These are phyloP conservation scores for Zopfia rhizophila DNA, from an alignment of 2,329 filamentous ascomycete genomes.

Conservation along the genomic window DNA sequence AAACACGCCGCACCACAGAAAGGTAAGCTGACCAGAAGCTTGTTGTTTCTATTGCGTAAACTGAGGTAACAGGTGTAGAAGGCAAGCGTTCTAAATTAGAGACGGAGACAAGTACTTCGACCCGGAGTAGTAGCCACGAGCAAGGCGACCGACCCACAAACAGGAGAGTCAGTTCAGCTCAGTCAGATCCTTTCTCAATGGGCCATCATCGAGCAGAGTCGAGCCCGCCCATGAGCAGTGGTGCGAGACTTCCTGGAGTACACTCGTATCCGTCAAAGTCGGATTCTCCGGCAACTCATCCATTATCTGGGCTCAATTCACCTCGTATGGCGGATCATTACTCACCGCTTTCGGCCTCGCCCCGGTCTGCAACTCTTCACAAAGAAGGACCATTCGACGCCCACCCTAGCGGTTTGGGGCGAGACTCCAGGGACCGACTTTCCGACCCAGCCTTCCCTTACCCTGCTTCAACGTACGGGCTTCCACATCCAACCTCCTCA, in stretches of 20 bases:
- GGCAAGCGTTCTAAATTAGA: slow-evolving; percentile 58
- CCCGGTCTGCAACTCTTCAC: slow-evolving; percentile 37
- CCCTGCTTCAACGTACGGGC: slow-evolving; percentile 28
- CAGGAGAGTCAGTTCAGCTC: slow-evolving; percentile 41
- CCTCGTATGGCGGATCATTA: slow-evolving; percentile 46
- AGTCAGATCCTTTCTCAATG: slow-evolving; percentile 28
- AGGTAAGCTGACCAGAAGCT: slow-evolving; percentile 37
- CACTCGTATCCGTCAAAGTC: slow-evolving; percentile 42
- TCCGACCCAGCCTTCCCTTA: slow-evolving; percentile 32
- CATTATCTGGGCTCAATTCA: slow-evolving; percentile 46
- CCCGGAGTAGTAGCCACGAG: slow-evolving; percentile 44
- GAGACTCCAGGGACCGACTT: slow-evolving; percentile 31
- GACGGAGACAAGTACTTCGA: slow-evolving; percentile 47
- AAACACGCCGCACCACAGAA: slow-evolving; percentile 64
- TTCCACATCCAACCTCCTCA: slow-evolving; percentile 26
- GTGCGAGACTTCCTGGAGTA: slow-evolving; percentile 36
- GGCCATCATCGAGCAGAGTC: slow-evolving; percentile 35
- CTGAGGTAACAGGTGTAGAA: slow-evolving; percentile 43
- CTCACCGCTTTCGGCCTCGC: slow-evolving; percentile 47
- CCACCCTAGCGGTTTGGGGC: slow-evolving; percentile 25
- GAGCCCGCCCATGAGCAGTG: slow-evolving; percentile 40
- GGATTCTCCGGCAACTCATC: slow-evolving; percentile 44
- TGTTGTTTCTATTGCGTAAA: slow-evolving; percentile 9
- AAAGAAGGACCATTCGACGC: slow-evolving; percentile 40
- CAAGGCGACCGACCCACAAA: slow-evolving; percentile 36